Conservation (phyloP, 805 yeast genomes). For the Groenewaldozyma salmanticensis region DNA sequence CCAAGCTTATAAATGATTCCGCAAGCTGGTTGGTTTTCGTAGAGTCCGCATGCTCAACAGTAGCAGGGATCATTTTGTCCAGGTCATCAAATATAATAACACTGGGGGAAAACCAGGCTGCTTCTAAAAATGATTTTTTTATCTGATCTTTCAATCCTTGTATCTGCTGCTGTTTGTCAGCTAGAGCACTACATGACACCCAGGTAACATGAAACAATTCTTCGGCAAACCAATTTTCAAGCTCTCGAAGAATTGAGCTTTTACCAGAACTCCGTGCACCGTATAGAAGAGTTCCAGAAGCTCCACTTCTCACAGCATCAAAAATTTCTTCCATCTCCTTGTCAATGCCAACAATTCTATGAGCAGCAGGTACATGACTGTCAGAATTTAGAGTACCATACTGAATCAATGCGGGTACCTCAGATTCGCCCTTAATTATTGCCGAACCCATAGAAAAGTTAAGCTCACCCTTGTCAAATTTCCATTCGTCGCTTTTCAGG, state of each 20-base stretch:
- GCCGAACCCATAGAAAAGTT: neutral
- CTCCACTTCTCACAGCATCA: constrained; percentile 35
- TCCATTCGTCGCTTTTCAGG: constrained; percentile 35
- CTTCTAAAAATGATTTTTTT: constrained; percentile 37
- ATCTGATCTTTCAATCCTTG: constrained; percentile 37
- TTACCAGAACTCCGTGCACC: constrained; percentile 85
- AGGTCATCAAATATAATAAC: constrained; percentile 68
- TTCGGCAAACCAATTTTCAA: constrained; percentile 30
- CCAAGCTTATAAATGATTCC: constrained; percentile 44
- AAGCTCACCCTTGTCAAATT: neutral
- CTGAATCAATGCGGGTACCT: too few relatives aligned
- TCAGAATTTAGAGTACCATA: too few relatives aligned
- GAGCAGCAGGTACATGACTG: neutral
- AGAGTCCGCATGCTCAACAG: constrained; percentile 50
- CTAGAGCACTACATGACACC: constrained; percentile 43
- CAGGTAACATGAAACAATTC: constrained; percentile 39
- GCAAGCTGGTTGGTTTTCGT: constrained; percentile 53
- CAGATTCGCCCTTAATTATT: neutral
- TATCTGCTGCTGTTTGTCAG: constrained; percentile 43
- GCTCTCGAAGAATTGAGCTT: constrained; percentile 40
- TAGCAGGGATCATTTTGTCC: constrained; percentile 63
- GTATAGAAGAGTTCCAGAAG: constrained; percentile 49
- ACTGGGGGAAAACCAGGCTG: constrained; percentile 72
- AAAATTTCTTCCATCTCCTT: constrained; percentile 31
- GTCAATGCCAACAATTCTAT: constrained; percentile 50